A percentile compares a stretch with the other conserved stretches of the same genome.
Conservation (phyloP, 2,329 filamentous ascomycete genomes). For the Aureobasidium uvarum region DNA sequence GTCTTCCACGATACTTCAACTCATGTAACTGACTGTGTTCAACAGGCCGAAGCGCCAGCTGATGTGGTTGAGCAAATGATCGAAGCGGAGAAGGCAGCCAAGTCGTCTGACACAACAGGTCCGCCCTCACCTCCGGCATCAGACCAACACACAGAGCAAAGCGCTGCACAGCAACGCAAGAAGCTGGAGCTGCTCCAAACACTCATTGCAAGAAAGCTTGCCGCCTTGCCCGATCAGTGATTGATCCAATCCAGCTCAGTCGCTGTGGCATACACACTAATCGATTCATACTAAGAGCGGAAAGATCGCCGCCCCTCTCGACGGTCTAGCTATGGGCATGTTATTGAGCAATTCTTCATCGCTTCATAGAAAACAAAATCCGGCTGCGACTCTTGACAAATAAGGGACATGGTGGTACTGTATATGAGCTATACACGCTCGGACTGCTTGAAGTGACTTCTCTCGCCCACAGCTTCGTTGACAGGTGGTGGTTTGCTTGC, state of each 20-base stretch:
- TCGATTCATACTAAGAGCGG: not conserved
- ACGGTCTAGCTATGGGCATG: not conserved
- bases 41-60: constrained; percentile 45
- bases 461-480: no score
- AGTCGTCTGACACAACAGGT: constrained; percentile 26
- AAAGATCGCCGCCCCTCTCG: not conserved
- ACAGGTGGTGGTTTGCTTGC: not conserved
- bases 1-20: constrained; percentile 30
- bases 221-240: constrained; percentile 27
- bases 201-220: constrained; percentile 39
- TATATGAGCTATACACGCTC: no score
- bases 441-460: not conserved
- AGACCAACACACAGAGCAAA: constrained; percentile 34
- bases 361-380: not conserved
- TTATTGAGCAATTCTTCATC: not conserved
- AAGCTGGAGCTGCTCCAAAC: constrained; percentile 39
- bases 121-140: constrained; percentile 29
- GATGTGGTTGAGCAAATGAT: constrained; percentile 43
- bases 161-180: constrained; percentile 38
- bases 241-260: not conserved
- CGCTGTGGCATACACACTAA: not conserved
- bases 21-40: constrained; percentile 32
- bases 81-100: constrained; percentile 34
- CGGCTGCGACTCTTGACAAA: not conserved
- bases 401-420: not conserved